phyloP scores from a whole-genome alignment of 139 green algal species.

The Chlamydomonas asymmetrica region DNA sequence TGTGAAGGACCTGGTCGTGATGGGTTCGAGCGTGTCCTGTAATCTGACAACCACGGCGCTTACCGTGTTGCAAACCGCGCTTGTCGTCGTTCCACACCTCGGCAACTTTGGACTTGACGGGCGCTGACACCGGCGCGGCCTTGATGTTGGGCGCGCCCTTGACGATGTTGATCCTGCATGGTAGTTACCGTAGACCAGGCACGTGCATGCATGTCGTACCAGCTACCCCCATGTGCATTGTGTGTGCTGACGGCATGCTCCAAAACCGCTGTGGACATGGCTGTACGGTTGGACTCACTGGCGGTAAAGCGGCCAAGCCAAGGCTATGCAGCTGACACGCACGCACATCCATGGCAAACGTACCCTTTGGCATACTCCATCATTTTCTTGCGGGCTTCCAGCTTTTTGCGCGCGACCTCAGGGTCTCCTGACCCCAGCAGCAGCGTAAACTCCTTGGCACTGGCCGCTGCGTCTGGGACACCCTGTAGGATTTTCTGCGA shows the following conservation, averaged over 20 bases:
- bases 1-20: background rate
- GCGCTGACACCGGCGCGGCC: background rate
- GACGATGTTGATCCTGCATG: background rate
- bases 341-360: background rate
- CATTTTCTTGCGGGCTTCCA: slow-evolving; percentile 15
- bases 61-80: background rate
- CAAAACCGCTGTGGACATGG: background rate
- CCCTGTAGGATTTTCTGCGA: background rate
- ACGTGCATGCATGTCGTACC: background rate
- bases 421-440: slow-evolving; percentile 1
- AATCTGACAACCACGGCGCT: background rate
- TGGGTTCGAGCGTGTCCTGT: too few species aligned
- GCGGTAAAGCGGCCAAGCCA: background rate
- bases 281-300: background rate
- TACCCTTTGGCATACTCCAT: slow-evolving; percentile 21
- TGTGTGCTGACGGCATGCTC: background rate
- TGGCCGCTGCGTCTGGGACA: too few species aligned
- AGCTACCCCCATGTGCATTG: background rate
- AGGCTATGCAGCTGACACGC: too few species aligned
- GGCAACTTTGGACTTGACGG: background rate
- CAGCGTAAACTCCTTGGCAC: slow-evolving; percentile 1
- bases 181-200: background rate
- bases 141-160: slow-evolving; percentile 12
- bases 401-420: background rate
- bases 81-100: background rate